Percentiles rank a stretch among this genome's conserved stretches.
These are phyloP conservation scores for Candida coquimbonensis DNA, from an alignment of 805 yeast species.

Conservation along the genomic window DNA sequence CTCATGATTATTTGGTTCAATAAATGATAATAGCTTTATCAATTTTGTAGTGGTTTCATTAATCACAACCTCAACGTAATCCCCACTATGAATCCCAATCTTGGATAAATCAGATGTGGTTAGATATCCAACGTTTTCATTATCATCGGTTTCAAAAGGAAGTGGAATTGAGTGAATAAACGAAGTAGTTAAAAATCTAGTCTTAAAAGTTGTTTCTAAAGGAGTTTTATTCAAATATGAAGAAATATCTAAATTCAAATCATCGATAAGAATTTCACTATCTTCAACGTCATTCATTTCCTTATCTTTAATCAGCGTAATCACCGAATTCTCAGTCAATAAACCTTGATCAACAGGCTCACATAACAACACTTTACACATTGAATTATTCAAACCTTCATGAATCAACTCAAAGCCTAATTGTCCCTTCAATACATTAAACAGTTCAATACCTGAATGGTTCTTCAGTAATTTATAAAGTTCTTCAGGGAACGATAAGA, in stretches of 20 bases:
- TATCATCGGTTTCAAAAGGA: slow-evolving; percentile 32
- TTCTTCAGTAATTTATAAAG: slow-evolving; percentile 13
- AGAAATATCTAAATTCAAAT: slow-evolving; percentile 12
- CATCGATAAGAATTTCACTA: slow-evolving; percentile 1
- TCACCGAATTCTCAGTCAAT: slow-evolving; percentile 37
- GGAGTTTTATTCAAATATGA: slow-evolving; percentile 6
- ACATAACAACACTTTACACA: slow-evolving; percentile 48
- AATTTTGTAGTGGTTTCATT: slow-evolving; percentile 3
- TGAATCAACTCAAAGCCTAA: slow-evolving; percentile 11
- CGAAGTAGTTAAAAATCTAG: slow-evolving; percentile 1
- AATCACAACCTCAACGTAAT: slow-evolving; percentile 36
- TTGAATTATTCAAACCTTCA: slow-evolving; percentile 13
- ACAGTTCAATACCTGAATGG: slow-evolving; percentile 12
- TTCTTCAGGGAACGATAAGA: slow-evolving; percentile 19
- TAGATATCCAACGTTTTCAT: slow-evolving; percentile 38
- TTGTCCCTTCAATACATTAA: slow-evolving; percentile 4
- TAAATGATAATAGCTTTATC: slow-evolving; percentile 44
- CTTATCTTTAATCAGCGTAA: slow-evolving; percentile 41
- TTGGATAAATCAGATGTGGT: slow-evolving; percentile 43
- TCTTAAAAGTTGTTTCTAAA: slow-evolving; percentile 2
- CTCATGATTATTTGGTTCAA: slow-evolving; percentile 51
- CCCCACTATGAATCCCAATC: slow-evolving; percentile 66
- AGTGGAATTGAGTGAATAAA: slow-evolving; percentile 9
- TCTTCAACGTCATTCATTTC: neutral
- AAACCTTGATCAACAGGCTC: slow-evolving; percentile 73